These are phyloP conservation scores for Coemansia sp. DNA, from an alignment of 192 early-diverging fungal genomes.

Conservation along the genomic window DNA sequence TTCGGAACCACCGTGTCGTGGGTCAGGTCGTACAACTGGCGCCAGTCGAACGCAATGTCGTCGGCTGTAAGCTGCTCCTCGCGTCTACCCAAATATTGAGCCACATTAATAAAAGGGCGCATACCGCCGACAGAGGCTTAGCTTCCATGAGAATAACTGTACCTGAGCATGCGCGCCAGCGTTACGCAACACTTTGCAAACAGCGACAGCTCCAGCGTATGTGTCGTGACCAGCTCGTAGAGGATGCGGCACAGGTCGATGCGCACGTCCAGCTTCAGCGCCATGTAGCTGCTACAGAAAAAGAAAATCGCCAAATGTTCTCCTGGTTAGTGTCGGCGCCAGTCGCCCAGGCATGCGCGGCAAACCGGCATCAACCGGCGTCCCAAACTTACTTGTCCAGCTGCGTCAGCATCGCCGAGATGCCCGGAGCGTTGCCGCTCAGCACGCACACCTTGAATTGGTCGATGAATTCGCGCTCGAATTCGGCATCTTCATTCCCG, in stretches of 20 bases:
- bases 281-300: slow-evolving; percentile 37
- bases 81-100: slow-evolving; percentile 35
- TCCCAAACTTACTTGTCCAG: slow-evolving; percentile 26
- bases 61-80: slow-evolving; percentile 54
- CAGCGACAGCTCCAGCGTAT: slow-evolving; percentile 64
- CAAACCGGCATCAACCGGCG: not conserved
- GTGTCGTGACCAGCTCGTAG: slow-evolving; percentile 61
- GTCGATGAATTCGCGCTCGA: slow-evolving; percentile 26
- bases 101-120: not conserved
- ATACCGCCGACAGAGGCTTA: not conserved
- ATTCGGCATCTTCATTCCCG: slow-evolving; percentile 39
- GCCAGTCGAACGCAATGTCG: slow-evolving; percentile 69
- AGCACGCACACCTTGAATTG: slow-evolving; percentile 34
- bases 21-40: slow-evolving; percentile 65
- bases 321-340: not conserved
- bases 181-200: slow-evolving; percentile 60
- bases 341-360: not conserved
- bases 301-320: no score
- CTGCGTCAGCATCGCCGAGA: slow-evolving; percentile 24
- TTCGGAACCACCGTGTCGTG: slow-evolving; percentile 59
- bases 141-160: slow-evolving; percentile 17
- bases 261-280: slow-evolving; percentile 19
- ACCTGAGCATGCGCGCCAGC: slow-evolving; percentile 67
- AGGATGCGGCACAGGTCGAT: slow-evolving; percentile 48
- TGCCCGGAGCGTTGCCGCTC: slow-evolving; percentile 21